A percentile compares a stretch with the other conserved stretches of the same genome.
phyloP scores from a whole-genome alignment of 148 eudicot genomes.

The Rhododendron ferrugineum region DNA sequence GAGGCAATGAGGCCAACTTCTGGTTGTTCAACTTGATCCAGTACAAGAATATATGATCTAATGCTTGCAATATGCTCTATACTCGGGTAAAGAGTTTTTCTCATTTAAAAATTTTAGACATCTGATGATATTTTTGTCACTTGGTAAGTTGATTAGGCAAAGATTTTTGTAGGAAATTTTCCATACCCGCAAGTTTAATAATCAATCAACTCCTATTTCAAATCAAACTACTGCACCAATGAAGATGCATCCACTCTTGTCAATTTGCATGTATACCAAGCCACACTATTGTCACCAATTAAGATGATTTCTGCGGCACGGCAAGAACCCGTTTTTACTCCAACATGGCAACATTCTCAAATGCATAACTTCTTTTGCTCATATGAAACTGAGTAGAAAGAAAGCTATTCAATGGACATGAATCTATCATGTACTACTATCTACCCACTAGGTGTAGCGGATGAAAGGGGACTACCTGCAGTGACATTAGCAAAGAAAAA shows the following conservation, averaged over 20 bases:
- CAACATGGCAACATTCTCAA: background rate
- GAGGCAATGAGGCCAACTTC: background rate
- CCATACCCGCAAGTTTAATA: background rate
- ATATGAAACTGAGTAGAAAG: background rate
- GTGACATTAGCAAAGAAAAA: background rate
- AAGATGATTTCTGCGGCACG: background rate
- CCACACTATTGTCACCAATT: background rate
- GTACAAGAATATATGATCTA: background rate
- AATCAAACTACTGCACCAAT: background rate
- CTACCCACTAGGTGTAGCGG: background rate
- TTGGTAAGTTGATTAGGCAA: background rate
- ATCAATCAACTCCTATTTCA: background rate
- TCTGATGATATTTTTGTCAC: background rate
- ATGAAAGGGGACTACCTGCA: no score
- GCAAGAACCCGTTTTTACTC: background rate
- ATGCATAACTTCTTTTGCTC: background rate
- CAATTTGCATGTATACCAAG: background rate
- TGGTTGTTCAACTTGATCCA: background rate
- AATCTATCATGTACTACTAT: background rate
- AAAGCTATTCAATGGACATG: background rate
- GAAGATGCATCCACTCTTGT: background rate
- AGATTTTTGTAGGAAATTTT: background rate
- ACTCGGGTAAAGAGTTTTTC: background rate
- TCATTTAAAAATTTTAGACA: background rate
- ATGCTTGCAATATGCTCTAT: background rate